Evolutionary conservation across 768 basidiomycete species (phyloP).

Genomic region (Boletales sp.): DNA sequence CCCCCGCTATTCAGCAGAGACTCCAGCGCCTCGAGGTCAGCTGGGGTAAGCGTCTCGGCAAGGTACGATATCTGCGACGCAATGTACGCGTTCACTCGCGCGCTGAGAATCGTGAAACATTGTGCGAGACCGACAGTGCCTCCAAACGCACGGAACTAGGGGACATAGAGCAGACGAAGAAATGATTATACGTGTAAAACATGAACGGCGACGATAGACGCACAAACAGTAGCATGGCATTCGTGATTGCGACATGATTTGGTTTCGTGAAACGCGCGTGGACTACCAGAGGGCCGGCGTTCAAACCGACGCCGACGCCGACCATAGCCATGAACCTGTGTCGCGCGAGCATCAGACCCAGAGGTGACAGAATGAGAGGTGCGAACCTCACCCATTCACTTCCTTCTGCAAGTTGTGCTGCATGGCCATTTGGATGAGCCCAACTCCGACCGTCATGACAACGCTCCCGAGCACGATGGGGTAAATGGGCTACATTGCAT

Average conservation of each 20-base stretch:
- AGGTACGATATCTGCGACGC: conserved; percentile 10
- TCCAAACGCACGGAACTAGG: conserved; percentile 46
- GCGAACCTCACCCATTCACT: conserved; percentile 33
- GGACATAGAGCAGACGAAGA: neutral
- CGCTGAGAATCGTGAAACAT: conserved; percentile 45
- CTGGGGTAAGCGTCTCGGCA: conserved; percentile 27
- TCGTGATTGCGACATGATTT: conserved; percentile 40
- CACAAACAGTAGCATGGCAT: conserved; percentile 44
- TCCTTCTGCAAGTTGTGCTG: conserved; percentile 31
- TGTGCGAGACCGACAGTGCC: conserved; percentile 54
- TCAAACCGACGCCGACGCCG: conserved; percentile 43
- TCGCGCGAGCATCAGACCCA: neutral
- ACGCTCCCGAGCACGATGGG: conserved; percentile 38
- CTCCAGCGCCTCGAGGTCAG: conserved; percentile 27
- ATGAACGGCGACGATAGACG: conserved; percentile 11
- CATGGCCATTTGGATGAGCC: conserved; percentile 42
- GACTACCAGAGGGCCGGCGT: conserved; percentile 35
- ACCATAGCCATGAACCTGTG: conserved; percentile 42
- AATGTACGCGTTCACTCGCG: conserved; percentile 38
- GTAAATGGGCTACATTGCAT: conserved; percentile 34
- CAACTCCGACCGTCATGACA: conserved; percentile 39
- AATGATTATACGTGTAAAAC: neutral
- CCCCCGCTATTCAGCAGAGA: conserved; percentile 22
- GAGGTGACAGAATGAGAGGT: neutral
- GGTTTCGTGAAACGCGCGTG: conserved; percentile 47